Base-by-base conservation (phyloP, 306 rosid genomes). In the Glycine soja region DNA sequence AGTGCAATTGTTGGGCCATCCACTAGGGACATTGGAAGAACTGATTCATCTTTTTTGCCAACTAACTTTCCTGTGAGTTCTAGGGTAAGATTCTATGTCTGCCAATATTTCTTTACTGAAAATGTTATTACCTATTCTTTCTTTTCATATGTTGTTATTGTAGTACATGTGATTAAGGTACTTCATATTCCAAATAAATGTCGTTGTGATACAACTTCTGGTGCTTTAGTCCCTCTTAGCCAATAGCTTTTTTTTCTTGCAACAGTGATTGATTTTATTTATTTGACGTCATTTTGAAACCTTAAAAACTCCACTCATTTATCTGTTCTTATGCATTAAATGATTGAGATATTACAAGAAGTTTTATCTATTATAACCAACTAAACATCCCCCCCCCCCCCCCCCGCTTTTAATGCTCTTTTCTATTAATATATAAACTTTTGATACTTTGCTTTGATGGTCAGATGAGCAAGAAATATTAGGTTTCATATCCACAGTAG, bases 31-130 rank as follows among this genome's bases (percentile, higher is more conserved):
- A 72, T 85, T 83, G 87, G 88, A 88, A 96, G 97, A 87, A 76
- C 90, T 38, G 98, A 94, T 80, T 90, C 97, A 38, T 77, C 98
- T 84, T 88, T 97, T 10, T 66, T 91, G 84, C 89, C 97, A 70
- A 69, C 91, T 72, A 90, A 89, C 78, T 92, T 85, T 74, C 72
- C 94, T 13, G 36, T 88, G 84, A 89, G 80, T 91, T 77, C 97
- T n/a, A 38, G 92, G 98, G 98, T 92, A 56, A 84, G 43, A 40
- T 40, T 4, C 43, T 40, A 79, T 52, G 53, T 72, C 50, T 54
- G 19, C 54, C 43, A 7, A 38, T 50, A 34, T 10, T 63, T 36
- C 48, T 74, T 24, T 38, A 15, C 42, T 45, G 16, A 52, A 53
- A 62, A 61, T 58, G 14, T 59, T 56, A 12, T 58, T 62, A 15